These are phyloP conservation scores for Pinus taeda DNA, from an alignment of 75 land plant genomes.

Conservation along the genomic window DNA sequence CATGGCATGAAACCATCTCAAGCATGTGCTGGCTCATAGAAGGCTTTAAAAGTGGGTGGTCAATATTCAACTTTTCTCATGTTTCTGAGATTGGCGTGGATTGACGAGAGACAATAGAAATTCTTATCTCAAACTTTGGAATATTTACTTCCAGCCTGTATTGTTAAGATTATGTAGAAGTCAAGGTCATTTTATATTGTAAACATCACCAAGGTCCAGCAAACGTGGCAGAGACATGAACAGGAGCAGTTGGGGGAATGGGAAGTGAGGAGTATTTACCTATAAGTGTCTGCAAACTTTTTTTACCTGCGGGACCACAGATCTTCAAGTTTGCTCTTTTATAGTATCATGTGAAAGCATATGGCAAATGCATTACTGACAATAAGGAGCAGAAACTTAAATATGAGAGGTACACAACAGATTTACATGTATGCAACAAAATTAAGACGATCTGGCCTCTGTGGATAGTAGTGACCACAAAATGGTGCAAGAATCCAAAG, in stretches of 20 bases:
- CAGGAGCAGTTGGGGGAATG: neutral
- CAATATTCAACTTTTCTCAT: no score
- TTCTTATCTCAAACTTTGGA: no score
- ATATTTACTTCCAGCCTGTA: no score
- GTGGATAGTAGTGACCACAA: neutral
- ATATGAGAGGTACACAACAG: neutral
- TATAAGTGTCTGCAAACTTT: neutral
- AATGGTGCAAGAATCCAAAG: conserved; percentile 3
- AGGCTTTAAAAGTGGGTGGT: no score
- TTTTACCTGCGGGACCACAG: neutral
- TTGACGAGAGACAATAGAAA: no score
- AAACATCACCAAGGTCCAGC: no score
- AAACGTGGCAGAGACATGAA: neutral
- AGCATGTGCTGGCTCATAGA: no score
- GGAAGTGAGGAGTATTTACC: neutral
- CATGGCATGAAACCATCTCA: no score
- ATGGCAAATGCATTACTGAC: neutral
- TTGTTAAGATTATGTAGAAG: no score
- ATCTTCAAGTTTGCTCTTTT: neutral
- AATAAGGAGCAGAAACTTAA: neutral
- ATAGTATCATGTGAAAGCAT: neutral
- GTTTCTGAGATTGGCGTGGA: no score
- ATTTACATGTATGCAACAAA: neutral
- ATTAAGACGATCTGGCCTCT: no score
- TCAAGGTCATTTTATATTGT: no score